These are phyloP conservation scores for Yarrowia divulgata DNA, from an alignment of 805 yeast species.

Conservation along the genomic window DNA sequence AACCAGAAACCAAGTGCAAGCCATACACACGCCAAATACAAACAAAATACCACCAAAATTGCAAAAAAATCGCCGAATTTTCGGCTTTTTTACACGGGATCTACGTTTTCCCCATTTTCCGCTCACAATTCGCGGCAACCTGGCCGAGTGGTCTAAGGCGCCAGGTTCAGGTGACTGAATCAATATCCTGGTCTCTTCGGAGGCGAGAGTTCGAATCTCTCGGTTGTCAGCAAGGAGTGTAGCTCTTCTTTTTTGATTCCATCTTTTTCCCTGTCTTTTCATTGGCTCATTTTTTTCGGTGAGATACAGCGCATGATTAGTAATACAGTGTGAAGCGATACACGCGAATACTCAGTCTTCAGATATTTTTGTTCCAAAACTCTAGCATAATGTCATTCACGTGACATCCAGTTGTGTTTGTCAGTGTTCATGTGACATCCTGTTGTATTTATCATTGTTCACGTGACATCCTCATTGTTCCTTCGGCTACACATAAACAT, in stretches of 20 bases:
- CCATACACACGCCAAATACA: not conserved
- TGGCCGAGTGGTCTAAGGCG: conserved; percentile 39
- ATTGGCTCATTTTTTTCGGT: not conserved
- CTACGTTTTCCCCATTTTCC: not conserved
- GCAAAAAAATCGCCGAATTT: too few species aligned
- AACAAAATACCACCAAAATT: too few species aligned
- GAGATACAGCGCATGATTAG: not conserved
- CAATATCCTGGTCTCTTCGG: conserved; percentile 11
- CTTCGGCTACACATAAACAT: conserved; percentile 9
- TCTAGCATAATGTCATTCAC: too few species aligned
- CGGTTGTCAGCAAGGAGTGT: conserved; percentile 20
- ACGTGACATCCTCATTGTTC: too few species aligned
- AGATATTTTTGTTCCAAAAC: too few species aligned
- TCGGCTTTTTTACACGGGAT: not conserved
- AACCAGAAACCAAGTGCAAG: not conserved
- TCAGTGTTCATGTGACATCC: too few species aligned
- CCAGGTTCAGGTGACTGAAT: conserved; percentile 38
- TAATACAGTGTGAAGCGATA: too few species aligned
- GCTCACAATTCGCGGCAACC: not conserved
- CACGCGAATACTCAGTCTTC: too few species aligned
- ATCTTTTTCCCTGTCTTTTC: not conserved
- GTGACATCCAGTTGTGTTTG: too few species aligned
- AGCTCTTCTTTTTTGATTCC: not conserved
- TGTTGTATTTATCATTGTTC: too few species aligned
- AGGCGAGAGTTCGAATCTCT: conserved; percentile 38